Percentiles rank a stretch among this genome's conserved stretches.
Conservation (phyloP, 768 basidiomycete genomes). For the Boletus eberwhitei region DNA sequence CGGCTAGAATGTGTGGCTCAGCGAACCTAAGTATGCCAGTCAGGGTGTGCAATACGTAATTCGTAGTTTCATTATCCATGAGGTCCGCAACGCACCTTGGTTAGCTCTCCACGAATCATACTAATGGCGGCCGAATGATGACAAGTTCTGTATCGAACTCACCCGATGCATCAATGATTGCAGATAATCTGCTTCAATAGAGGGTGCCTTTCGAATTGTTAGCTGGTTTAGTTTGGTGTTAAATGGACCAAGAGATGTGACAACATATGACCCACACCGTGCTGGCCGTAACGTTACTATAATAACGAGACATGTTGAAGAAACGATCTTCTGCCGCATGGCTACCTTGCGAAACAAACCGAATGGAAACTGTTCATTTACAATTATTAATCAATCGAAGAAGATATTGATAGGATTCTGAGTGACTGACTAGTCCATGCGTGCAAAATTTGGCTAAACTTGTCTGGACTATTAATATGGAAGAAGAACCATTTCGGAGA, state of each 20-base stretch:
- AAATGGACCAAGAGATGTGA: neutral
- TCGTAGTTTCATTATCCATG: conserved; percentile 5
- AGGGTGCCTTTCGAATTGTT: neutral
- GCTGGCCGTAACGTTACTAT: too few species aligned
- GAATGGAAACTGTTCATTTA: neutral
- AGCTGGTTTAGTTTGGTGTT: neutral
- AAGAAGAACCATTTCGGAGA: too few species aligned
- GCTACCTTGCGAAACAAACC: conserved; percentile 2
- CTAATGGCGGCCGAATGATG: too few species aligned
- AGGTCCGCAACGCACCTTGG: neutral
- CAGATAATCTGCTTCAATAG: neutral
- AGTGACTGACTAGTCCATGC: neutral
- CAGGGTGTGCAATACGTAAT: conserved; percentile 4
- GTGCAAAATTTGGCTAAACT: neutral
- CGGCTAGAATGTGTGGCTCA: neutral
- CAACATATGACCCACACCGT: neutral
- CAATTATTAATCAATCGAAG: neutral
- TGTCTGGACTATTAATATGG: neutral
- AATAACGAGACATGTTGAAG: too few species aligned
- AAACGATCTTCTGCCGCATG: neutral
- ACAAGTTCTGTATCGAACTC: neutral
- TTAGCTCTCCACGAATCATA: neutral
- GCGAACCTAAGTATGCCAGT: neutral
- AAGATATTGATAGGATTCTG: neutral
- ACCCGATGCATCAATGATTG: neutral